These are phyloP conservation scores for Tetrapisispora taiwanensis DNA, from an alignment of 805 yeast genomes.

Conservation along the genomic window DNA sequence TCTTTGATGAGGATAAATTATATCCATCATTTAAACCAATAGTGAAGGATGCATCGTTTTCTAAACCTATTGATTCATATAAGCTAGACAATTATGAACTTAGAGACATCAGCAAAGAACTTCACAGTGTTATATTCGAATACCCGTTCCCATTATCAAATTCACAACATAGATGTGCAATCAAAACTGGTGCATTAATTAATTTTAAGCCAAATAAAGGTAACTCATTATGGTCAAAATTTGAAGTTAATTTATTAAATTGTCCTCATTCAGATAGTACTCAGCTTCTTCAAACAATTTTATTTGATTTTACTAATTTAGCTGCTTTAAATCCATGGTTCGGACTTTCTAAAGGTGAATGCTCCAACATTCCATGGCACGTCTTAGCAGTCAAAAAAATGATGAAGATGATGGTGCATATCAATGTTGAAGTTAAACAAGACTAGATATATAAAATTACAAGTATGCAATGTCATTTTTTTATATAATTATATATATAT, in stretches of 20 bases:
- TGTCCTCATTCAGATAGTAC: conserved; percentile 61
- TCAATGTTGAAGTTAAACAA: neutral
- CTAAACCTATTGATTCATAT: conserved; percentile 9
- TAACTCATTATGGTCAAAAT: conserved; percentile 28
- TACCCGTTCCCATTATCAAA: conserved; percentile 57
- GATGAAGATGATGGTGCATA: conserved; percentile 48
- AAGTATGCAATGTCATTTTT: no score
- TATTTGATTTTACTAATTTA: conserved; percentile 53
- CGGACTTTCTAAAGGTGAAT: conserved; percentile 27
- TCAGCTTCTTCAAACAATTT: conserved; percentile 42
- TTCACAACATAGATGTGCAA: conserved; percentile 59
- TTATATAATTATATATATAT: neutral
- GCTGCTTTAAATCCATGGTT: conserved; percentile 34
- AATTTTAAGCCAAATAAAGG: conserved; percentile 26
- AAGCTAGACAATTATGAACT: conserved; percentile 28
- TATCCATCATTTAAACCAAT: conserved; percentile 29
- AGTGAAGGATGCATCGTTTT: conserved; percentile 18
- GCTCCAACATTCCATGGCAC: conserved; percentile 60
- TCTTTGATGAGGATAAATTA: conserved; percentile 26
- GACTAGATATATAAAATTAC: neutral
- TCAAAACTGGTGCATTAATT: conserved; percentile 58
- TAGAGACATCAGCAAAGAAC: conserved; percentile 41
- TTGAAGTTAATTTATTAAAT: conserved; percentile 60
- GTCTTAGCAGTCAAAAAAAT: conserved; percentile 55
- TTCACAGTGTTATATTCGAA: conserved; percentile 49